Conservation (phyloP, 768 basidiomycete genomes). For the Paxillus involutus region DNA sequence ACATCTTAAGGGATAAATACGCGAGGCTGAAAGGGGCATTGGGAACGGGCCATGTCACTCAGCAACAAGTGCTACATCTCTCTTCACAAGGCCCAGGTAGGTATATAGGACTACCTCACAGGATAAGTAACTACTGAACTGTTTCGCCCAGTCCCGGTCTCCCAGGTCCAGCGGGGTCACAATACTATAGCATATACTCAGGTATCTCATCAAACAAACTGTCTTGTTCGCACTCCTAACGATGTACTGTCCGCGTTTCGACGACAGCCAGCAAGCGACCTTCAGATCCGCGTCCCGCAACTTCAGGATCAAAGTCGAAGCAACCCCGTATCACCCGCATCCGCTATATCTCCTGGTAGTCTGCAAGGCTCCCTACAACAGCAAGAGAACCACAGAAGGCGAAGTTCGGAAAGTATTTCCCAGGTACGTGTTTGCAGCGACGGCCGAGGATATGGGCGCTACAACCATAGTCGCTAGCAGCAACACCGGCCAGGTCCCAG, state of each 20-base stretch:
- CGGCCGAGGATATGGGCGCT: not conserved
- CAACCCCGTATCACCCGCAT: conserved; percentile 4
- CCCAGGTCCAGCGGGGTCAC: conserved; percentile 1
- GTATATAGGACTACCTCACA: not conserved
- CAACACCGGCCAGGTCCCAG: conserved; percentile 9
- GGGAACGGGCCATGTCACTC: conserved; percentile 3
- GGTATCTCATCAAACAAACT: conserved; percentile 4
- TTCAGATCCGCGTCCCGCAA: not conserved
- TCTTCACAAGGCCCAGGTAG: conserved; percentile 6
- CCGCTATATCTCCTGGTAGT: conserved; percentile 1
- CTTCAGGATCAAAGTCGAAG: conserved; percentile 6
- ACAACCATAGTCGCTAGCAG: conserved; percentile 6
- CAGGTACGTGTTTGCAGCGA: conserved; percentile 18
- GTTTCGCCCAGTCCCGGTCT: not conserved
- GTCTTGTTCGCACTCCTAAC: not conserved
- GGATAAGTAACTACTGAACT: not conserved
- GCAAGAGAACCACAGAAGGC: conserved; percentile 5
- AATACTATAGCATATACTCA: conserved; percentile 9
- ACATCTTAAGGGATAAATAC: conserved; percentile 22
- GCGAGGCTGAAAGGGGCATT: conserved; percentile 8
- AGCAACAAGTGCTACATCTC: not conserved
- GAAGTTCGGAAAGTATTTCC: conserved; percentile 14
- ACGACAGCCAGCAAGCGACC: not conserved
- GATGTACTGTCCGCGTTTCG: not conserved
- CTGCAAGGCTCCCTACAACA: conserved; percentile 7